phyloP scores from a whole-genome alignment of 208 protist genomes.

The Trypanosoma rangeli region DNA sequence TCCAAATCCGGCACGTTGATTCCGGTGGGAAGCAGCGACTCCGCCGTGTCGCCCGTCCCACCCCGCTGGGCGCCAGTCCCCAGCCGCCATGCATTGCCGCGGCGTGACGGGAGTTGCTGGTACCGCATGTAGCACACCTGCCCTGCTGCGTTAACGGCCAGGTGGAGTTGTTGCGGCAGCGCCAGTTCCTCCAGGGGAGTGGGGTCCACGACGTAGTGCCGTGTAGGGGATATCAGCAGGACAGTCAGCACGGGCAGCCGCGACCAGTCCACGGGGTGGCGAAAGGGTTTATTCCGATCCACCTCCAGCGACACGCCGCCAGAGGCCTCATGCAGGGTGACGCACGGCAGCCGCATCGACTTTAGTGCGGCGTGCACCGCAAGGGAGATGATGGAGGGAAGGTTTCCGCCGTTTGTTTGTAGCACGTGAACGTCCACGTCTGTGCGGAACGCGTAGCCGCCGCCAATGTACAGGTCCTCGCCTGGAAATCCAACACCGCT shows the following conservation, averaged over 20 bases:
- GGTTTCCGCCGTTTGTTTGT: constrained; percentile 61
- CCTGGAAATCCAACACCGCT: constrained; percentile 41
- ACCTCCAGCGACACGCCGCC: constrained; percentile 68
- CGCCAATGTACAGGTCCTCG: constrained; percentile 67
- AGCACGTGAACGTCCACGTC: constrained; percentile 84
- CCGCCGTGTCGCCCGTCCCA: neutral
- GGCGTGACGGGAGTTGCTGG: constrained; percentile 71
- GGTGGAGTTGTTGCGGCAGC: constrained; percentile 74
- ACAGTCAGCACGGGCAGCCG: constrained; percentile 62
- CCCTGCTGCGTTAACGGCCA: constrained; percentile 52
- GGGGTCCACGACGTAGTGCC: constrained; percentile 81
- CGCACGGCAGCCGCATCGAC: constrained; percentile 49
- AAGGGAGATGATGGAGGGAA: constrained; percentile 44
- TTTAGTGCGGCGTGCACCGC: constrained; percentile 73
- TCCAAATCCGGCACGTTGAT: constrained; percentile 18
- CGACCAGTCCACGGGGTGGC: constrained; percentile 48
- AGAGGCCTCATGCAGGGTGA: constrained; percentile 61
- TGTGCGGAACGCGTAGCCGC: constrained; percentile 71
- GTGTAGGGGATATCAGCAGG: constrained; percentile 61
- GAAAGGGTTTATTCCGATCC: constrained; percentile 60
- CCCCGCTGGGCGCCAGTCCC: neutral
- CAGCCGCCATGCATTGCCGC: constrained; percentile 49
- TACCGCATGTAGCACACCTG: constrained; percentile 60
- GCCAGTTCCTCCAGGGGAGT: constrained; percentile 71
- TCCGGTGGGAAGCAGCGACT: constrained; percentile 1